These are phyloP conservation scores for Hordeum vulgare DNA, from an alignment of 176 grass and related monocot species.

Conservation along the genomic window MorexV3_pseudomolecules_assembly NC_058518.1:459147573-459148072, in stretches of 20 bases:
- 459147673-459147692: slow-evolving; percentile 38
- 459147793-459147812: slow-evolving; percentile 56
- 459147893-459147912: background rate
- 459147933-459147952: too few relatives aligned
- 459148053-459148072: too few relatives aligned
- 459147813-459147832: slow-evolving; percentile 50
- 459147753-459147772: slow-evolving; percentile 48
- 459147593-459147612: too few relatives aligned
- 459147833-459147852: slow-evolving; percentile 41
- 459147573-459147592: too few relatives aligned
- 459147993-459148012: too few relatives aligned
- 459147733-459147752: slow-evolving; percentile 44
- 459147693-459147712: slow-evolving; percentile 35
- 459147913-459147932: background rate
- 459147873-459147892: background rate
- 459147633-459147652: too few relatives aligned
- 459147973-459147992: too few relatives aligned
- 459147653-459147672: slow-evolving; percentile 7
- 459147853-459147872: background rate
- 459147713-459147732: slow-evolving; percentile 23
- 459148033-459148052: too few relatives aligned
- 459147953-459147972: too few relatives aligned
- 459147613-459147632: too few relatives aligned
- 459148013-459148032: too few relatives aligned
- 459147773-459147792: slow-evolving; percentile 52